Base-by-base conservation (phyloP, 345 rosid genomes). In the Populus tremula region DNA sequence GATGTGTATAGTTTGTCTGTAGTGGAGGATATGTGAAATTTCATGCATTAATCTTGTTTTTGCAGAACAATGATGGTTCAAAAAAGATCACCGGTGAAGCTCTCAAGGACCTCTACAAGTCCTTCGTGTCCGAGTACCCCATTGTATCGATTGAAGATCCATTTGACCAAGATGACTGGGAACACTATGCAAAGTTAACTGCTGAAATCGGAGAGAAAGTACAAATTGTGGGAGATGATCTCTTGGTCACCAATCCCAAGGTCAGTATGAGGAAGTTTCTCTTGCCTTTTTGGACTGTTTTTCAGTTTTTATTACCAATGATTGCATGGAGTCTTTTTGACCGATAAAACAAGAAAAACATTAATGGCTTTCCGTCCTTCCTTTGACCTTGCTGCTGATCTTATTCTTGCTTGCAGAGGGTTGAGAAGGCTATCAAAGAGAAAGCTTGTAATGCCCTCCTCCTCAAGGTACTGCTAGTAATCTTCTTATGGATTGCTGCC, bases 91-190 rank as follows among this genome's bases (percentile, higher is more conserved):
- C 91, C 3, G 91, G 94, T n/a, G 90, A 88, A 29, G 77, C 86
- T 43, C 83, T 91, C 68, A 89, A 88, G 82, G 86, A 91, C 81
- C 83, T 91, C 35, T 89, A 87, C 83, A 89, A 86, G 87, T 88
- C 91, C 10, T 89, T 89, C 29, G 87, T 78, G 36, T 9, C 87
- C 5, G 90, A 89, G 67, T 88, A 89, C 81, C 91, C 94, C 27
- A 87, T 89, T 76, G 90, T 87, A 33, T 89, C 90, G 45, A 88
- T 91, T 71, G 94, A 91, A 78, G 94, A 91, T 64, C 94, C 92
- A 73, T 91, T 89, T 75, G 92, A 89, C 82, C 91, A 91, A 80
- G 94, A 91, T 79, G 92, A 88, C 82, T 89, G 92, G 94, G 92
- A 79, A 75, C 88, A 88, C 80, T 86, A 88, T 69, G 38, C 82